Evolutionary conservation across 2,329 filamentous ascomycete genomes (phyloP), one percentile per base, ranked within the genome.

Genomic region (Penicillium sp.): DNA sequence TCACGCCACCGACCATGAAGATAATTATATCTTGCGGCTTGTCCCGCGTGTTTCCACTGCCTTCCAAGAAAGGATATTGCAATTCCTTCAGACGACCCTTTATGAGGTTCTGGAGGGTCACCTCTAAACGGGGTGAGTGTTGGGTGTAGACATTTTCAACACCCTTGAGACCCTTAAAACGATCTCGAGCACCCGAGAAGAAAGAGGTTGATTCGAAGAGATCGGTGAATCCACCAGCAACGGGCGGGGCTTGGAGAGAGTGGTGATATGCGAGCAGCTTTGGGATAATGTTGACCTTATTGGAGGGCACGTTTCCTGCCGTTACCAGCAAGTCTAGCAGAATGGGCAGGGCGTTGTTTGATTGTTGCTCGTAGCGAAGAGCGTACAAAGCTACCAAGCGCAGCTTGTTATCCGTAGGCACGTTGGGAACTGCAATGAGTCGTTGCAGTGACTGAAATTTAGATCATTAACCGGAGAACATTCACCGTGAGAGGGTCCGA

Each of bases 111-210:
- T 96, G 93, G 16, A 99, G 76, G 0, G 91, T 97, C 23, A 83
- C 83, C 70, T 96, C 92, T 15, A 99, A 74, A 21, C 90, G 81
- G 0, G 95, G 91, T 6, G 90, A 95, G 71, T 99, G 94, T 70
- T 99, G 95, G 0, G 94, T 99, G 71, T 99, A 99, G 26, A 99
- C 94, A 64, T 99, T 99, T 71, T 99, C 95, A 1, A 99, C 94
- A 1, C 94, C 94, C 68, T 97, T 96, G 13, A 99, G 80, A 0
- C 94, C 94, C 67, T 95, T 96, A 72, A 99, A 91, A 5, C 92
- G 85, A 65, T 87, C 90, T 36, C 90, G 83, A 10, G 92, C 91
- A 12, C 89, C 89, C 0, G 90, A 89, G 73, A 99, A 96, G 59
- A 99, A 93, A 4, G 90, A 93, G 0, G 87, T 84, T 0, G 90